Evolutionary conservation across 352 stramenopile species (phyloP), one percentile per base, ranked within the genome.

Genomic region (Bremia lactucae): DNA sequence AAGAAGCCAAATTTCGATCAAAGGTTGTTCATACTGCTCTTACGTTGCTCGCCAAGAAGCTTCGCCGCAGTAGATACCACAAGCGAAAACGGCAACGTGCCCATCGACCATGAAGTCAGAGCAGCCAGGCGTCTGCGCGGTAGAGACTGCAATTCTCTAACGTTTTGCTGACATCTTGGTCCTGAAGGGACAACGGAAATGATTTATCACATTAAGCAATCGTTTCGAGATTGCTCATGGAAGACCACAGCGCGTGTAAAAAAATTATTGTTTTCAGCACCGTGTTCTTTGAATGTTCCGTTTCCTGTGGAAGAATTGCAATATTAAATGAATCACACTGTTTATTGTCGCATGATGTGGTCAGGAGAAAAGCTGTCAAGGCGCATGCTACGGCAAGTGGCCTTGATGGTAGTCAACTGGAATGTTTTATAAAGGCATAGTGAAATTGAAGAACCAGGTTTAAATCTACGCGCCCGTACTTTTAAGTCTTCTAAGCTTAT

Each of bases 81-180:
- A 44, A 43, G 22, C 31, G 26, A 51, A 52, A 60, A 55, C 46
- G 46, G 52, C 52, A 51, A 56, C 11, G 7, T 54, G 51, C 46
- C 51, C 45, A 55, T 59, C 39, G 51, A 41, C 21, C 33, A 39
- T 23, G 46, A 55, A 54, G 46, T 42, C 26, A 35, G 23, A 16
- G 52, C 52, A 60, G 52, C 52, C 52, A 55, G 52, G 52, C 52
- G 52, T 47, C 6, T 10, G 24, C 10, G 18, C 2, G 10, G 6
- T 10, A 38, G 36, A 58, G 42, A 52, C 42, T 48, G 28, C 34
- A n/a, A n/a, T n/a, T n/a, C n/a, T n/a, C n/a, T n/a, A n/a, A n/a
- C n/a, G n/a, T n/a, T n/a, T n/a, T n/a, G n/a, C n/a, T n/a, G n/a
- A n/a, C n/a, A n/a, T n/a, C n/a, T n/a, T n/a, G n/a, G n/a, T n/a